These are phyloP conservation scores for Dryadomyces sulphureus DNA, from an alignment of 2,329 filamentous ascomycete species.

Conservation along the genomic window DNA sequence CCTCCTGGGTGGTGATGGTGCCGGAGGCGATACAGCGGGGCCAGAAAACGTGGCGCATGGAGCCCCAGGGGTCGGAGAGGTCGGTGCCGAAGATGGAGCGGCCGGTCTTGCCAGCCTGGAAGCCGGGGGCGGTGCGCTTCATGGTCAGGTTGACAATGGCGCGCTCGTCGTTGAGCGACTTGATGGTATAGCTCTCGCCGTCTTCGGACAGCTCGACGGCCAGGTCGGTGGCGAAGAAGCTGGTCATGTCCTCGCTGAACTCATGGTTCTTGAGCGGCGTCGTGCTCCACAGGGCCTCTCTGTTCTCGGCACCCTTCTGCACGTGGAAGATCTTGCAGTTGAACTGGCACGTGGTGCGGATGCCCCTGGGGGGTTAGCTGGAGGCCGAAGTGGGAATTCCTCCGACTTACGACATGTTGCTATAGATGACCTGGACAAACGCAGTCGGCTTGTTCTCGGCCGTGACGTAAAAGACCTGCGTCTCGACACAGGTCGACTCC, in stretches of 20 bases:
- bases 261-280: slow-evolving; percentile 64
- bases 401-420: slow-evolving; percentile 81
- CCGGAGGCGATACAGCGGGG: slow-evolving; percentile 72
- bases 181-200: slow-evolving; percentile 71
- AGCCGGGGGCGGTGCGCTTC: slow-evolving; percentile 61
- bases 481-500: slow-evolving; percentile 83
- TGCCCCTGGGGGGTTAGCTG: slow-evolving; percentile 42
- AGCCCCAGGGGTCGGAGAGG: slow-evolving; percentile 72
- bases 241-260: slow-evolving; percentile 71
- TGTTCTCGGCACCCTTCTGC: slow-evolving; percentile 37
- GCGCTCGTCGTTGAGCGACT: slow-evolving; percentile 69
- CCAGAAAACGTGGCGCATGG: slow-evolving; percentile 90
- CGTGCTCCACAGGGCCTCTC: slow-evolving; percentile 70
- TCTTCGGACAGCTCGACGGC: slow-evolving; percentile 78
- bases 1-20: slow-evolving; percentile 66
- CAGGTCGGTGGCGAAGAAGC: slow-evolving; percentile 75
- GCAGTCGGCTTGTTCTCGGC: slow-evolving; percentile 62
- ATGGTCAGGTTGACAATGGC: slow-evolving; percentile 79
- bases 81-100: slow-evolving; percentile 80
- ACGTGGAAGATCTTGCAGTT: slow-evolving; percentile 83
- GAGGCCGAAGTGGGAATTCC: background rate
- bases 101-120: slow-evolving; percentile 72
- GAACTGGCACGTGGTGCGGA: slow-evolving; percentile 85
- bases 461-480: slow-evolving; percentile 84
- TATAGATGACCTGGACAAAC: slow-evolving; percentile 89